A percentile compares a stretch with the other conserved stretches of the same genome.
Evolutionary conservation across 331 rosid species (phyloP).

Genomic region (Spiraea crenata): DNA sequence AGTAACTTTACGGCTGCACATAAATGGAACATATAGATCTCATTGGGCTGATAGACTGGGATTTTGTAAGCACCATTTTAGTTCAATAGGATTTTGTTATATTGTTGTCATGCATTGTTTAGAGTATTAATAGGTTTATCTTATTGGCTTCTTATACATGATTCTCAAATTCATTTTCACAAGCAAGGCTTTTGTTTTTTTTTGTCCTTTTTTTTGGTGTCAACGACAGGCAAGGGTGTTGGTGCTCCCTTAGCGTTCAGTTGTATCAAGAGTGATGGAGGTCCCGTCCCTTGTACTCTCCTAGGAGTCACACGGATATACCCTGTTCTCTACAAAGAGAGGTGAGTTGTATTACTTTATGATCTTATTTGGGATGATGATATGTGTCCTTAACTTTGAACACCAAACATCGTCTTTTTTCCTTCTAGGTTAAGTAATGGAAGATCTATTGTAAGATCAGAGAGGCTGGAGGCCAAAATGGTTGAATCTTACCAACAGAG

Average conservation of each 20-base stretch:
- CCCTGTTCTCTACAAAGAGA: conserved; percentile 84
- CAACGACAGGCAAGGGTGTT: conserved; percentile 62
- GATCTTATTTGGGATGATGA: conserved; percentile 18
- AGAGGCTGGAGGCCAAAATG: conserved; percentile 67
- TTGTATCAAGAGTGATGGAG: conserved; percentile 79
- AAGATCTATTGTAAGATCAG: conserved; percentile 71
- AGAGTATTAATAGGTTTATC: conserved; percentile 18
- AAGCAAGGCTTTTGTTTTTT: too few species aligned
- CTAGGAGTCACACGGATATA: conserved; percentile 73
- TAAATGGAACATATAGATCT: conserved; percentile 88
- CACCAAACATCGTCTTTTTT: conserved; percentile 19
- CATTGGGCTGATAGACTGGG: conserved; percentile 92
- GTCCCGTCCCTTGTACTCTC: conserved; percentile 76
- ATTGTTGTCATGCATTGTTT: conserved; percentile 15
- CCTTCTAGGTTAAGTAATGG: conserved; percentile 65
- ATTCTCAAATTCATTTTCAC: conserved; percentile 19
- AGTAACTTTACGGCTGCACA: conserved; percentile 64
- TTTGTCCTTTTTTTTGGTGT: too few species aligned
- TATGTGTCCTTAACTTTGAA: conserved; percentile 18
- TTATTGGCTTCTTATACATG: conserved; percentile 27
- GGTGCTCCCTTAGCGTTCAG: conserved; percentile 85
- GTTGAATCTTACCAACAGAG: conserved; percentile 61
- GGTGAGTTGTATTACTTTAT: conserved; percentile 41
- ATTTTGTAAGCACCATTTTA: conserved; percentile 58
- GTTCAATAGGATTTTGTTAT: conserved; percentile 6